Evolutionary conservation across 768 basidiomycete species (phyloP), one percentile per base, ranked within the genome.

Genomic region (Chiua virens): DNA sequence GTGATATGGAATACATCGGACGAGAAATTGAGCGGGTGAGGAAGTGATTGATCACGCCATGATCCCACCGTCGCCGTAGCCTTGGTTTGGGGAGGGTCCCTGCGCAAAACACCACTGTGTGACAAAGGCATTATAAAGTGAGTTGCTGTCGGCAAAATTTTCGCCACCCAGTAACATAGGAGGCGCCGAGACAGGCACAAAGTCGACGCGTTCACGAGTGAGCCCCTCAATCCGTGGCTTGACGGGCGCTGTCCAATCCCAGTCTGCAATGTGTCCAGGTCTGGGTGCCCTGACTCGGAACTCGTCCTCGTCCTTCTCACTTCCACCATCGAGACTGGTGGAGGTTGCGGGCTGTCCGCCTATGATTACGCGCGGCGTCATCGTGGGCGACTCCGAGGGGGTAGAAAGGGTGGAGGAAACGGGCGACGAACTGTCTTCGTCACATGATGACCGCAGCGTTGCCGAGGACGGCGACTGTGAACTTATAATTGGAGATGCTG

Each of bases 61-160:
- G 38, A 69, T 56, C 11, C 45, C 60, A 5, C 47, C 50, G 5
- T 49, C 51, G 10, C 45, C 44, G 45, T 60, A 63, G 3, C n/a
- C 17, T 22, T 54, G 52, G 8, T 41, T 53, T 49, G 48, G 73
- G 47, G 59, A 72, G 62, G 65, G 65, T 46, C 41, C 74, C 56
- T 78, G 75, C 8, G 82, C 83, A 65, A 87, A 87, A 64, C 85
- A 86, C 85, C 85, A 87, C 62, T 83, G 79, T 48, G 72, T 59
- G 44, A 86, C 78, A 53, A 86, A 81, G 21, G 82, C 81, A 47
- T 85, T 77, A 58, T 86, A 86, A 15, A 69, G 67, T 25, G 70
- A 62, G 38, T 72, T 68, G 73, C 49, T 58, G 37, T 53, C 42
- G 8, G 37, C 17, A 13, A 50, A 7, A 10, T 40, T 47, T 28